Conservation (phyloP, 1,139 yeast genomes). For the Suhomyces choctaworum region DNA sequence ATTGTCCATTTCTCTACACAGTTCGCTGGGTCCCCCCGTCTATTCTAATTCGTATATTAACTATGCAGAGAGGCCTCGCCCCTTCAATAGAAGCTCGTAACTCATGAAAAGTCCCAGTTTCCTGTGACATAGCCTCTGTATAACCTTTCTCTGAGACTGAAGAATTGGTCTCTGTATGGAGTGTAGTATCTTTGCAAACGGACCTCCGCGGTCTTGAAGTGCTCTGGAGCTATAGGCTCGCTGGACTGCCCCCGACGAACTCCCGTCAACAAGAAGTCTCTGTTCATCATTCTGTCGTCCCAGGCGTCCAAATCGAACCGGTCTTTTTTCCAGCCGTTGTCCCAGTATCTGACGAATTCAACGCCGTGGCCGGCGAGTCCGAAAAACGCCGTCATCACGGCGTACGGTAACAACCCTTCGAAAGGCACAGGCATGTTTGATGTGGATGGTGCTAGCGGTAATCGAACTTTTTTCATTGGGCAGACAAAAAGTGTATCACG, state of each 20-base stretch:
- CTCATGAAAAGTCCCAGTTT: conserved; percentile 46
- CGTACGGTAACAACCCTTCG: conserved; percentile 70
- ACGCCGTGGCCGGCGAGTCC: conserved; percentile 53
- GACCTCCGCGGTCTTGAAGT: conserved; percentile 46
- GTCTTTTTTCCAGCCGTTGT: conserved; percentile 55
- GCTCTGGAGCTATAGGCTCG: conserved; percentile 72
- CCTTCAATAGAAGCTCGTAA: conserved; percentile 3
- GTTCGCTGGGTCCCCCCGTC: no score
- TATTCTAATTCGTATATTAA: no score
- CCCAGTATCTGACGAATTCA: conserved; percentile 46
- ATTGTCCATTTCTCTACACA: no score
- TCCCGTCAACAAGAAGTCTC: conserved; percentile 79
- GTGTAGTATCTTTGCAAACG: conserved; percentile 46
- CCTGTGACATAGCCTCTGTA: conserved; percentile 52
- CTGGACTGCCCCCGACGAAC: conserved; percentile 67
- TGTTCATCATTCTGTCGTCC: conserved; percentile 59
- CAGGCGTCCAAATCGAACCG: conserved; percentile 61
- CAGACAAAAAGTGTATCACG: conserved; percentile 12
- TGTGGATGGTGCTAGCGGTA: conserved; percentile 2
- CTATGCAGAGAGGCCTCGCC: conserved; percentile 3
- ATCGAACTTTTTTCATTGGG: conserved; percentile 17
- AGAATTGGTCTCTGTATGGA: conserved; percentile 52
- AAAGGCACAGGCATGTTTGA: conserved; percentile 59
- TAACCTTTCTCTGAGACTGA: conserved; percentile 50
- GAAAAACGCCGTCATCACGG: conserved; percentile 56